Evolutionary conservation across 768 basidiomycete species (phyloP), one percentile per base, ranked within the genome.

Genomic region (Leccinum olivaceopallidum): DNA sequence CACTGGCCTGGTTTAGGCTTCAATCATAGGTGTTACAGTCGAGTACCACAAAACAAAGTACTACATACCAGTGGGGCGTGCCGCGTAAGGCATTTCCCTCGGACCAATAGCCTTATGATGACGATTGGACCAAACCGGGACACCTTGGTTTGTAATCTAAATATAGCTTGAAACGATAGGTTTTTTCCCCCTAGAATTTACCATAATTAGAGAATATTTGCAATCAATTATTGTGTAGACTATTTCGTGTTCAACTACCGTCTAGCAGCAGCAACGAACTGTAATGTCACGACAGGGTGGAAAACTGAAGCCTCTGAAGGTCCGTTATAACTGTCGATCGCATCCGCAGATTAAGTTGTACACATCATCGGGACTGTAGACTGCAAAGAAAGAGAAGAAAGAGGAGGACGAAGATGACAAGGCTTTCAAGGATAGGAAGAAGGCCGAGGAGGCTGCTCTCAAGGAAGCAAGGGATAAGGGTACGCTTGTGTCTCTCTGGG

Each of bases 241-340:
- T 20, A 36, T 60, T 65, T 54, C n/a, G 47, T 56, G 22, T 22
- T 5, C 53, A 67, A 63, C 48, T 51, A 20, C 2, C 9, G 28
- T 16, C 5, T 12, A 65, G 12, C 28, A 37, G 6, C 55, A 55
- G n/a, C 52, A 58, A n/a, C 68, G 8, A 44, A 28, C 42, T 53
- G 14, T 20, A 24, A 73, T 73, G 73, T 74, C 73, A 52, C 83
- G 90, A 78, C 87, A 90, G 80, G 90, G 89, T 63, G 92, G 92
- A 71, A 94, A 94, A 77, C 70, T 88, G 56, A 94, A 94, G 83
- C 92, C 92, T 56, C 76, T 94, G 65, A 94, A 94, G 90, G 92
- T 61, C 36, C 32, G 50, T 59, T 7, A n/a, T n/a, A 8, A 42
- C 18, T 42, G 6, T 42, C 39, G 18, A 42, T 42, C 39, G 39